Base-by-base conservation (phyloP, 202 grass and related monocot species). In the Zizania palustris region DNA sequence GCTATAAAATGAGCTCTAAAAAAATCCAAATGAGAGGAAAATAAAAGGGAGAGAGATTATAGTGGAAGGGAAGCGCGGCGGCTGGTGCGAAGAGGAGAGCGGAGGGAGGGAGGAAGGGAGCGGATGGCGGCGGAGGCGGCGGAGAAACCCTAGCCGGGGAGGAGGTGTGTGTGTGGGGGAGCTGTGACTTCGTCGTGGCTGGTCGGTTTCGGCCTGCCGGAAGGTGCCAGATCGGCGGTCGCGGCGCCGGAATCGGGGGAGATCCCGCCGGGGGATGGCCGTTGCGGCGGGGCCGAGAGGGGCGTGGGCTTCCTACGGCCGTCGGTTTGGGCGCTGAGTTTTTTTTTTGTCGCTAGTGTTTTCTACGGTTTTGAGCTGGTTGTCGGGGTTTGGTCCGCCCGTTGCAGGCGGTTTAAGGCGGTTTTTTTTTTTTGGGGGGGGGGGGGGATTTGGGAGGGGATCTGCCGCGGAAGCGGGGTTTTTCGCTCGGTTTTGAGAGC, bases 111-210 rank as follows among this genome's bases (percentile, higher is more conserved):
- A 53, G 50, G 50, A 54, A 54, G 48, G 45, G 36, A 65, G 45
- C 21, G 62, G 54, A 7, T 62, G 63, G 43, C 58, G 73, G 19
- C 69, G 63, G 61, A 12, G 68, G 48, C 15, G 65, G 78, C 39
- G 22, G 65, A 60, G n/a, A 86, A 97, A 94, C 91, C 95, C 95
- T 97, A 92, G 73, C 55, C 44, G 14, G 44, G 71, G 53, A 22
- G 1, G 28, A 28, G 28, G 28, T 28, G 28, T 28, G 28, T n/a
- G n/a, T n/a, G n/a, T n/a, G 28, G 28, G 28, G 11, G 62, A 42
- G 3, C 3, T 12, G 0, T 33, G 5, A 33, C 9, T 6, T 15
- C 21, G 1, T 28, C 9, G 43, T 4, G 76, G 51, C 59, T 21
- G 81, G 81, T 65, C 41, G 64, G 69, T 76, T 65, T 84, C 21